A percentile compares a stretch with the other conserved stretches of the same genome.
Conservation (phyloP, 192 early-diverging fungal species). For the Coemansia sp. region DNA sequence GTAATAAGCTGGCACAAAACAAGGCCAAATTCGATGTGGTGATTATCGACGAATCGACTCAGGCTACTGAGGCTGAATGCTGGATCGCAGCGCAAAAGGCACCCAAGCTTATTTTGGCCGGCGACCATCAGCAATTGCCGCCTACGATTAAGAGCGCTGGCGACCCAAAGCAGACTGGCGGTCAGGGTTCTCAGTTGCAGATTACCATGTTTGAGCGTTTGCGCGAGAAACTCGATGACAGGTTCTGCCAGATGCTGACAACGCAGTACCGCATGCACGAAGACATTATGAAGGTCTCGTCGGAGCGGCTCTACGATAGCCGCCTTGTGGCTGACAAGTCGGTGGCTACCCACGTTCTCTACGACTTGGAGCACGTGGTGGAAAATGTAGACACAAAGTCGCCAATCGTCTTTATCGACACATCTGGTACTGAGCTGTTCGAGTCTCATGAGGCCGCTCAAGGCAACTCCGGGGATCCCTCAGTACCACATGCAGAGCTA, state of each 20-base stretch:
- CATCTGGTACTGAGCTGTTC: constrained; percentile 19
- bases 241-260: constrained; percentile 69
- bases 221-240: constrained; percentile 58
- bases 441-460: not conserved
- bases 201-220: constrained; percentile 79
- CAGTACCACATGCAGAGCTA: not conserved
- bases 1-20: constrained; percentile 19
- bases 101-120: constrained; percentile 77
- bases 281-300: constrained; percentile 77
- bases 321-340: constrained; percentile 65
- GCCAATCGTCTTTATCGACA: constrained; percentile 74
- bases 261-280: constrained; percentile 92
- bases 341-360: constrained; percentile 67
- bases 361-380: constrained; percentile 62
- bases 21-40: constrained; percentile 77
- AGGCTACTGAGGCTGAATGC: constrained; percentile 83
- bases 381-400: constrained; percentile 61
- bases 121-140: constrained; percentile 87
- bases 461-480: not conserved
- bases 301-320: constrained; percentile 71
- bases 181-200: not conserved
- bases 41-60: constrained; percentile 89
- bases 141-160: constrained; percentile 75
- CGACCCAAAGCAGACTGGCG: not conserved
- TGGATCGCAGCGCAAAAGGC: constrained; percentile 86